Percentiles rank a stretch among this genome's conserved stretches.
Evolutionary conservation across 305 asterid genomes (phyloP).

Genomic region (Fraxinus sp.): DNA sequence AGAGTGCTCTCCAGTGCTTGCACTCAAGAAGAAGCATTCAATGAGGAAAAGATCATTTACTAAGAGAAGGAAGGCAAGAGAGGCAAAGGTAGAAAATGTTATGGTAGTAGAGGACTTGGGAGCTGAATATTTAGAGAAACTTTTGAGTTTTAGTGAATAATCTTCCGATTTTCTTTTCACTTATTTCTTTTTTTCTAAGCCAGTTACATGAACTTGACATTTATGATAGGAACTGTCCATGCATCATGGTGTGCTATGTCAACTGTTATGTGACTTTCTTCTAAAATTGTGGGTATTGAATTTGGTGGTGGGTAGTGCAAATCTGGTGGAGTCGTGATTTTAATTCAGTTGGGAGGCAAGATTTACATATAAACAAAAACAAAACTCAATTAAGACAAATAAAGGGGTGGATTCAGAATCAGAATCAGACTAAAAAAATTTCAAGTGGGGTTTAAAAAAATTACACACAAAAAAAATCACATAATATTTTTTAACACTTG

Average conservation of each 20-base stretch:
- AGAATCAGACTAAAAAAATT: too few species aligned
- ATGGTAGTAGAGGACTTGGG: conserved; percentile 10
- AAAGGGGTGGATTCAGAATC: too few species aligned
- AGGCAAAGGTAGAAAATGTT: background rate
- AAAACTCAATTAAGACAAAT: too few species aligned
- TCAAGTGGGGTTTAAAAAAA: too few species aligned
- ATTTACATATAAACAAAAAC: too few species aligned
- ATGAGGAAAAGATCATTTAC: background rate
- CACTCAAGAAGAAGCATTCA: conserved; percentile 20
- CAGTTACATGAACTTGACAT: too few species aligned
- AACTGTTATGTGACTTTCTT: background rate
- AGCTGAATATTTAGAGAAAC: background rate
- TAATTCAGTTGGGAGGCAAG: too few species aligned
- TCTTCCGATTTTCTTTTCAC: background rate
- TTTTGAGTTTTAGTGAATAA: background rate
- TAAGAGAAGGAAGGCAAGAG: background rate
- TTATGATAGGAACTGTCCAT: background rate
- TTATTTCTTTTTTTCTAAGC: background rate
- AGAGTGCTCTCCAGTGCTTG: conserved; percentile 4
- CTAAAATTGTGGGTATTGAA: too few species aligned
- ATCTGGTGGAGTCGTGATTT: too few species aligned
- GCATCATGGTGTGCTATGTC: background rate
- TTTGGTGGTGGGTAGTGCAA: too few species aligned
- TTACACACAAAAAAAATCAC: too few species aligned
- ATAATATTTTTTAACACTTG: too few species aligned